These are phyloP conservation scores for Colletotrichum aenigma DNA, from an alignment of 2,329 filamentous ascomycete genomes.

Conservation along the genomic window DNA sequence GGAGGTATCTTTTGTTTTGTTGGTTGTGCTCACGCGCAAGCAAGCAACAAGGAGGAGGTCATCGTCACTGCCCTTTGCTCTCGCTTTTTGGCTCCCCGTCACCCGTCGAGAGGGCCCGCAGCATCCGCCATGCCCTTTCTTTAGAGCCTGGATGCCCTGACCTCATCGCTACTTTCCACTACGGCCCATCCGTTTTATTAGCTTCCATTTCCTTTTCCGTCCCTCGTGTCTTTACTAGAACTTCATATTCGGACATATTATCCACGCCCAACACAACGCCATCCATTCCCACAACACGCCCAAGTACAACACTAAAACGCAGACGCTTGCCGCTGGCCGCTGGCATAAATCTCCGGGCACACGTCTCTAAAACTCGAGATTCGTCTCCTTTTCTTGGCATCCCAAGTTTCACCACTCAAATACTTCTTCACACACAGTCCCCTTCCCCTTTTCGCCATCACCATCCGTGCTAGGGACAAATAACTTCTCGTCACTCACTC, in stretches of 20 bases:
- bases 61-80: neutral
- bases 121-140: neutral
- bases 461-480: neutral
- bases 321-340: neutral
- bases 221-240: neutral
- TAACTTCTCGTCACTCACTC: neutral
- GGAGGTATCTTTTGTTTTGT: neutral
- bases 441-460: neutral
- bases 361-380: neutral
- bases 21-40: neutral
- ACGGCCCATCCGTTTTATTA: neutral
- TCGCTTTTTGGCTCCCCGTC: neutral
- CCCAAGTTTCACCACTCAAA: neutral
- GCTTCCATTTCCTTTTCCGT: neutral
- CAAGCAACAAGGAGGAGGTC: neutral
- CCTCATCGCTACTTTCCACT: neutral
- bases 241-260: neutral
- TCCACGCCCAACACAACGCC: neutral
- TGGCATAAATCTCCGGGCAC: neutral
- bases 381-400: constrained; percentile 16
- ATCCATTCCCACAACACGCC: neutral
- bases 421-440: neutral
- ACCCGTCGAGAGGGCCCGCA: neutral
- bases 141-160: neutral
- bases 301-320: neutral